Conservation (phyloP, 2,329 filamentous ascomycete species). For the Cercospora beticola region DNA sequence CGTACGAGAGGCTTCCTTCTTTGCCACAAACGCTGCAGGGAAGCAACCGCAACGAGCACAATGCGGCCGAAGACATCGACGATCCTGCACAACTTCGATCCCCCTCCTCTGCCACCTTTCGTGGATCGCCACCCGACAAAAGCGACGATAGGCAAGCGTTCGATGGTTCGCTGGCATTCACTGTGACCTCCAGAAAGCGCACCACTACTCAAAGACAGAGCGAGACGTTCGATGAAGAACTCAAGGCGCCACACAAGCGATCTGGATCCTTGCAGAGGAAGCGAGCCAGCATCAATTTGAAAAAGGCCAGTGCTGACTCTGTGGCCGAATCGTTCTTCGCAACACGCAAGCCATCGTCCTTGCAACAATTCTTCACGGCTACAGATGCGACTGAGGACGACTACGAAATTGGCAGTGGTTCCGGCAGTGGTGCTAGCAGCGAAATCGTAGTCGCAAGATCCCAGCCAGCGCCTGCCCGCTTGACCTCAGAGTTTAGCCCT, state of each 20-base stretch:
- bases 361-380: background rate
- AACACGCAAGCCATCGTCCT: background rate
- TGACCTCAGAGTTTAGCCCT: background rate
- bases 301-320: background rate
- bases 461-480: background rate
- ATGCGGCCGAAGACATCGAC: background rate
- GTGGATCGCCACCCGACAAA: background rate
- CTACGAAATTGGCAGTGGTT: background rate
- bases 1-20: background rate
- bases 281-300: conserved; percentile 1
- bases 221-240: background rate
- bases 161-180: background rate
- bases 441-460: background rate
- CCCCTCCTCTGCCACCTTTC: background rate
- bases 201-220: conserved; percentile 6
- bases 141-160: background rate
- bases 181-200: conserved; percentile 1
- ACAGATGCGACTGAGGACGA: background rate
- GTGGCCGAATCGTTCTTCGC: background rate
- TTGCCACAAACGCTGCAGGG: background rate
- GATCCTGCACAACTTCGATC: background rate
- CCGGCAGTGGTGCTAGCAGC: background rate
- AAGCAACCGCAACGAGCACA: background rate
- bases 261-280: background rate
- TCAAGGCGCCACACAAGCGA: background rate